These are phyloP conservation scores for Crucihimalaya himalaica DNA, from an alignment of 345 rosid species.

Conservation along the genomic window DNA sequence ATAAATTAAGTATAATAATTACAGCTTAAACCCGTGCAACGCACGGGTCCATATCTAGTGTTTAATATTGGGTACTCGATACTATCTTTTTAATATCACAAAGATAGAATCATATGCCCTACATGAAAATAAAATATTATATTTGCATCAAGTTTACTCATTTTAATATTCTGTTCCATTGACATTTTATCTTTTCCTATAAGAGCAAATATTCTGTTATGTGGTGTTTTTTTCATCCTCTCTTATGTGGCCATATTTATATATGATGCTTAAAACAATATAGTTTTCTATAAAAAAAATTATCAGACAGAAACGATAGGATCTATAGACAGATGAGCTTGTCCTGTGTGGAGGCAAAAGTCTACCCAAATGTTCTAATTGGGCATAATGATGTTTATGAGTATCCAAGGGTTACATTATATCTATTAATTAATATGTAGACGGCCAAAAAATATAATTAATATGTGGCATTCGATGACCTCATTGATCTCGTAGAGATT, in stretches of 20 bases:
- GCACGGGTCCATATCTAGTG: too few species aligned
- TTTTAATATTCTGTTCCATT: slow-evolving; percentile 21
- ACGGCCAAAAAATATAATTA: neutral
- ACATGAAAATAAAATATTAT: slow-evolving; percentile 8
- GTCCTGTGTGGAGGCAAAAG: slow-evolving; percentile 13
- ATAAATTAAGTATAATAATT: too few species aligned
- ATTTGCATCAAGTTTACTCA: slow-evolving; percentile 4
- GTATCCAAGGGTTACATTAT: slow-evolving; percentile 31
- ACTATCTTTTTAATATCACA: slow-evolving; percentile 3
- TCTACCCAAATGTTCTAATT: slow-evolving; percentile 26
- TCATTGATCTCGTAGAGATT: neutral
- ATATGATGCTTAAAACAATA: slow-evolving; percentile 1
- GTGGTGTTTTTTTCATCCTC: neutral
- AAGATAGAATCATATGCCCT: slow-evolving; percentile 34
- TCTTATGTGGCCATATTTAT: slow-evolving; percentile 10
- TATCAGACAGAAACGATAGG: slow-evolving; percentile 8
- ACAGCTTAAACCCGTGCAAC: too few species aligned
- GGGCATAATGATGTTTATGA: slow-evolving; percentile 34
- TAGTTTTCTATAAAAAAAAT: neutral
- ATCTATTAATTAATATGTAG: slow-evolving; percentile 6
- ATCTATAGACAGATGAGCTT: slow-evolving; percentile 34
- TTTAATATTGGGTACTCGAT: slow-evolving; percentile 8
- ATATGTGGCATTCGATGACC: slow-evolving; percentile 14
- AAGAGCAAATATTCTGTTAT: slow-evolving; percentile 21
- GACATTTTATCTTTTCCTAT: slow-evolving; percentile 19